A percentile compares a stretch with the other conserved stretches of the same genome.
phyloP scores from a whole-genome alignment of 345 rosid genomes.

The Sonneratia caseolaris region DNA sequence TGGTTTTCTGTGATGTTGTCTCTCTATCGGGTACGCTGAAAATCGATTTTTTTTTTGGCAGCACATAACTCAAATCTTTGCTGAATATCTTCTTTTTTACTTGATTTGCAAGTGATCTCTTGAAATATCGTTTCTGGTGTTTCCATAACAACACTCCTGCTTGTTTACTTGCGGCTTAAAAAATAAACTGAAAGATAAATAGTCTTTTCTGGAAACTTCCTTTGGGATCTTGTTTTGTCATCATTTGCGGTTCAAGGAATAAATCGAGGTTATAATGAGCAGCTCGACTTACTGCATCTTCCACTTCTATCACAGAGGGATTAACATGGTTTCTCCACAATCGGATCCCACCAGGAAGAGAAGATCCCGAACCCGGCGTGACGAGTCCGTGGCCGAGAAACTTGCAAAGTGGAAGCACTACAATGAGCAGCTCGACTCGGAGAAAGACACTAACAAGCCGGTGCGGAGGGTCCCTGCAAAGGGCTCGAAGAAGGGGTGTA shows the following conservation, averaged over 20 bases:
- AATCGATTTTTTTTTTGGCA: not conserved
- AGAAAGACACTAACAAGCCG: not conserved
- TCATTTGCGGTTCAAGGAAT: not conserved
- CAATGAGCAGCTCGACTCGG: not conserved
- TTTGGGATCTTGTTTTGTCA: not conserved
- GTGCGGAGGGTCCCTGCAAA: constrained; percentile 25
- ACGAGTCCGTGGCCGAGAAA: not conserved
- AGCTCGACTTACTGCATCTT: not conserved
- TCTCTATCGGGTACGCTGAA: fast-evolving
- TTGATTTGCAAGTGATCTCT: not conserved
- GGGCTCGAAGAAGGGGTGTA: constrained; percentile 80
- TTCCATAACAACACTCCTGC: not conserved
- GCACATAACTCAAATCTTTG: not conserved
- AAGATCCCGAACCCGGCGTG: not conserved
- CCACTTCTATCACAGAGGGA: not conserved
- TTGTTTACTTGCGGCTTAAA: not conserved
- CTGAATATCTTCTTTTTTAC: not conserved
- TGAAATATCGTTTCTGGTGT: not conserved
- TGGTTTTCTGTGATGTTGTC: not conserved
- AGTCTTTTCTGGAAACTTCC: not conserved
- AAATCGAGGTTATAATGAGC: not conserved
- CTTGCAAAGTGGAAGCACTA: not conserved
- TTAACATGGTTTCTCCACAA: not conserved
- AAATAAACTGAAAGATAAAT: not conserved
- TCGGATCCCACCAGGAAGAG: not conserved